phyloP scores from a whole-genome alignment of 306 rosid genomes.

The Ammopiptanthus mongolicus region DNA sequence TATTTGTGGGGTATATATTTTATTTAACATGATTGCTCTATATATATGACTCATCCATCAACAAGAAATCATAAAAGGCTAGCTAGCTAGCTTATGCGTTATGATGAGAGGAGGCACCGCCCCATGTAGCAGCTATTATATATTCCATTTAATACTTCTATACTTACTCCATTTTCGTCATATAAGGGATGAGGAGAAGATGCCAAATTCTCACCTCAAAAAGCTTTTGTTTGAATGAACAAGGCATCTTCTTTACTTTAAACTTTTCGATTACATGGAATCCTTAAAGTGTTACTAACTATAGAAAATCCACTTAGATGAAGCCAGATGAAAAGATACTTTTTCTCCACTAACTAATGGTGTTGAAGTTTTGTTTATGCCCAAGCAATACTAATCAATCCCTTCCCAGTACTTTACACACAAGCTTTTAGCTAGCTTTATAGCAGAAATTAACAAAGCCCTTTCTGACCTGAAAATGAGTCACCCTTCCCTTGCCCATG shows the following conservation, averaged over 20 bases:
- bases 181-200: conserved; percentile 41
- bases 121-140: conserved; percentile 30
- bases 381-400: conserved; percentile 34
- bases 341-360: conserved; percentile 51
- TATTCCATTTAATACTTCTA: conserved; percentile 4
- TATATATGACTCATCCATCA: conserved; percentile 26
- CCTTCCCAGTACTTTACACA: conserved; percentile 48
- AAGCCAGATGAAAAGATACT: conserved; percentile 53
- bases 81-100: conserved; percentile 19
- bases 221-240: conserved; percentile 45
- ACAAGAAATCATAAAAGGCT: conserved; percentile 21
- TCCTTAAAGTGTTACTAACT: conserved; percentile 68
- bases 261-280: conserved; percentile 37
- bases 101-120: conserved; percentile 49
- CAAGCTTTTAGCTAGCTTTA: conserved; percentile 51
- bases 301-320: conserved; percentile 63
- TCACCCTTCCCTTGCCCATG: conserved; percentile 23
- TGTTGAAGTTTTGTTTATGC: conserved; percentile 42
- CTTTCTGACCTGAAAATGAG: conserved; percentile 35
- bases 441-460: conserved; percentile 41
- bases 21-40: conserved; percentile 13
- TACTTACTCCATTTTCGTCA: conserved; percentile 13
- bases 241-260: conserved; percentile 49
- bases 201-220: conserved; percentile 57
- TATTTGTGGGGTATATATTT: conserved; percentile 11